These are phyloP conservation scores for Trichoderma reesei DNA, from an alignment of 495 filamentous ascomycete genomes.

Conservation along the genomic window DNA sequence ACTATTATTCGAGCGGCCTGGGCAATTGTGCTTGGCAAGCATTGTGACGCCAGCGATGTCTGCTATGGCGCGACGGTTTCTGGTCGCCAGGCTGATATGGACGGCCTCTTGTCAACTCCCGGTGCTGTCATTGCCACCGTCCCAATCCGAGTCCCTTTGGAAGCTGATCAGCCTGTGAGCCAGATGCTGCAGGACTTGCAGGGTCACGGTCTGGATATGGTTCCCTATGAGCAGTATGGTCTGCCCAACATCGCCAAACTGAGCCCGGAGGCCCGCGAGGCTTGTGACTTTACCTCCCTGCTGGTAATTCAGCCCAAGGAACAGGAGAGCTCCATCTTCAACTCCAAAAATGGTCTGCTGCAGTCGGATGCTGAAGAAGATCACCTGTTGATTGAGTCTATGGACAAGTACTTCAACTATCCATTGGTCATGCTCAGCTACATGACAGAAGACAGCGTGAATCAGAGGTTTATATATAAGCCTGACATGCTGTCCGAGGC, in stretches of 20 bases:
- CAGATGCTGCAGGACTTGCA: conserved; percentile 24
- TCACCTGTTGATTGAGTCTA: not conserved
- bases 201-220: conserved; percentile 24
- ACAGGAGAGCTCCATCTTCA: not conserved
- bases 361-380: not conserved
- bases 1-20: conserved; percentile 37
- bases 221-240: conserved; percentile 36
- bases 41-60: conserved; percentile 32
- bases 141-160: conserved; percentile 33
- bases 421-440: conserved; percentile 3
- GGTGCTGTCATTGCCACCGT: conserved; percentile 51
- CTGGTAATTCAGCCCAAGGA: conserved; percentile 5
- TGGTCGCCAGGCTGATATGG: conserved; percentile 37
- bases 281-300: conserved; percentile 22
- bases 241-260: conserved; percentile 28
- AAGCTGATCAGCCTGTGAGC: conserved; percentile 9
- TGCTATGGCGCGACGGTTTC: conserved; percentile 39
- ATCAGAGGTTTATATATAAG: conserved; percentile 10
- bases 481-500: conserved; percentile 12
- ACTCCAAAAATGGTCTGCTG: not conserved
- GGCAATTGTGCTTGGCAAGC: conserved; percentile 29
- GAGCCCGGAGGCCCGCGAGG: conserved; percentile 18
- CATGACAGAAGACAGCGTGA: not conserved
- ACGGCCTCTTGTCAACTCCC: conserved; percentile 36
- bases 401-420: conserved; percentile 10